Percentiles rank a stretch among this genome's conserved stretches.
Evolutionary conservation across 371 early-diverging fungal species (phyloP).

Genomic region (Zychaea mexicana): DNA sequence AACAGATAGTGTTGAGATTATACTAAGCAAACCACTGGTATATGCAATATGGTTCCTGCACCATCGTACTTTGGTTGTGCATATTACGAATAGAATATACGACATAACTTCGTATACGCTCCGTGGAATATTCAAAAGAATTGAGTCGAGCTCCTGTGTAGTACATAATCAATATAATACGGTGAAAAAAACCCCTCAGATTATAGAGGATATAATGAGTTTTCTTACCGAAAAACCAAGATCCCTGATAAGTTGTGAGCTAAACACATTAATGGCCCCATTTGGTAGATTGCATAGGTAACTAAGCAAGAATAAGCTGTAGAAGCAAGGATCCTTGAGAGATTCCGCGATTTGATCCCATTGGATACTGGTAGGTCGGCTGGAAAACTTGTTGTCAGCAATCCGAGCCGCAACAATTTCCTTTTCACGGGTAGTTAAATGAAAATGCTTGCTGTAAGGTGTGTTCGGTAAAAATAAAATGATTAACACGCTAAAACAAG

Average conservation of each 20-base stretch:
- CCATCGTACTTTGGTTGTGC: too few species aligned
- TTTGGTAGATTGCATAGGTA: conserved; percentile 28
- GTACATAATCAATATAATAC: background rate
- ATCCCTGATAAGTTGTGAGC: conserved; percentile 24
- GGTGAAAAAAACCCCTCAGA: too few species aligned
- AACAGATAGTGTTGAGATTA: conserved; percentile 6
- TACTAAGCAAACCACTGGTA: background rate
- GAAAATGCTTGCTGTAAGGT: conserved; percentile 27
- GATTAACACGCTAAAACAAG: conserved; percentile 25
- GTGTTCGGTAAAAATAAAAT: conserved; percentile 41
- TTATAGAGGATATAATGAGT: background rate
- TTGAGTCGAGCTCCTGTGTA: conserved; percentile 6
- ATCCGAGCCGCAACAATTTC: conserved; percentile 34
- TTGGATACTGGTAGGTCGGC: conserved; percentile 27
- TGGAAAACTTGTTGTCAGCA: conserved; percentile 30
- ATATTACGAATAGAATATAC: background rate
- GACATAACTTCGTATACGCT: background rate
- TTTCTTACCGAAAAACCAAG: conserved; percentile 32
- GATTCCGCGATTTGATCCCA: conserved; percentile 36
- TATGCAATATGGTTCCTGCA: conserved; percentile 5
- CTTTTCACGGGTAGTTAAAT: conserved; percentile 32
- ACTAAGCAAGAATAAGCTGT: conserved; percentile 20
- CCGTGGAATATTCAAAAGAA: conserved; percentile 9
- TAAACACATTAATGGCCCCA: conserved; percentile 31
- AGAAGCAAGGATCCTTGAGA: conserved; percentile 33